Conservation (phyloP, 2,329 filamentous ascomycete genomes). For the Alternaria sp. region DNA sequence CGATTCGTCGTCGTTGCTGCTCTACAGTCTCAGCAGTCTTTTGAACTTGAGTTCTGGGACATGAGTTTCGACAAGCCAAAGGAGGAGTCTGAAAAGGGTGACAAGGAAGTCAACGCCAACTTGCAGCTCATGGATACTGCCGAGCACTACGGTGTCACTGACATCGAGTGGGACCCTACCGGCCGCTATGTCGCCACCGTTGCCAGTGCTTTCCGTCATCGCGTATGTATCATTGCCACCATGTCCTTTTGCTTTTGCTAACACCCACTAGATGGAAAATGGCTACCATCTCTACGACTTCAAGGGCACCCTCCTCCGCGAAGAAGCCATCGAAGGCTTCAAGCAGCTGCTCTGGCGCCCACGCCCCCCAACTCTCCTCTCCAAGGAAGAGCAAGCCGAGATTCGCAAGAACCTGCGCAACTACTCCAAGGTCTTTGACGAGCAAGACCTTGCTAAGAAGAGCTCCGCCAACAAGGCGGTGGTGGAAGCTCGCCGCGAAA, state of each 20-base stretch:
- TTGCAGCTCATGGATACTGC: slow-evolving; percentile 91
- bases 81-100: slow-evolving; percentile 89
- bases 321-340: slow-evolving; percentile 95
- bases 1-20: slow-evolving; percentile 95
- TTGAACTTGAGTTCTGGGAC: slow-evolving; percentile 97
- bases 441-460: slow-evolving; percentile 91
- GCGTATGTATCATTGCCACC: slow-evolving; percentile 69
- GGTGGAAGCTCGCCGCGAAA: slow-evolving; percentile 81
- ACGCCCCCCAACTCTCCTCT: slow-evolving; percentile 86
- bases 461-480: slow-evolving; percentile 94
- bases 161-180: slow-evolving; percentile 97
- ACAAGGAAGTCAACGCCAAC: slow-evolving; percentile 95
- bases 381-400: slow-evolving; percentile 96
- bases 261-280: slow-evolving; percentile 84
- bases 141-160: slow-evolving; percentile 97
- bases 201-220: slow-evolving; percentile 94
- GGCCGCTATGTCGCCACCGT: slow-evolving; percentile 93
- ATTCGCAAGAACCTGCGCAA: slow-evolving; percentile 98
- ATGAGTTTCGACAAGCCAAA: slow-evolving; percentile 81
- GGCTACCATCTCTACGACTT: slow-evolving; percentile 99
- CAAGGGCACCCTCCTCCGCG: slow-evolving; percentile 84
- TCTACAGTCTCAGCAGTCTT: slow-evolving; percentile 89
- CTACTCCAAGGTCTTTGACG: slow-evolving; percentile 93
- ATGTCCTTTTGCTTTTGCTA: slow-evolving; percentile 19
- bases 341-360: slow-evolving; percentile 97